Base-by-base conservation (phyloP, 148 eudicot genomes). In the Hydrangea macrophylla region DNA sequence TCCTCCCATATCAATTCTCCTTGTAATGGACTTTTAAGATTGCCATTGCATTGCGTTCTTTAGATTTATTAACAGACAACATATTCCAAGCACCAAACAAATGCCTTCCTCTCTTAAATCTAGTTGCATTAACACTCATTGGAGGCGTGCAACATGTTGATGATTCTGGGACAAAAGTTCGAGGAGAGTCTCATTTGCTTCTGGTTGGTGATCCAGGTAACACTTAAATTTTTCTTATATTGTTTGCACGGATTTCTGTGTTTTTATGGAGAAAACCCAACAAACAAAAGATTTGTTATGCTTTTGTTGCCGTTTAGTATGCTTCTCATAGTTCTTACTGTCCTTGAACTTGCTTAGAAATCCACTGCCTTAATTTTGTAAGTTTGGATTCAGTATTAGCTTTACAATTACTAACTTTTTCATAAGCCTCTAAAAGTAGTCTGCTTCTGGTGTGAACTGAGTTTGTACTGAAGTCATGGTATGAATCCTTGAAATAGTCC, bases 81-180 rank as follows among this genome's bases (percentile, higher is more conserved):
- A n/a, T n/a, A n/a, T n/a, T 48, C n/a, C 53, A 48, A 48, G 5
- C 53, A 48, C 25, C 13, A 23, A 61, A 50, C 7, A 22, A 60
- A 51, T 26, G 37, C 35, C 17, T 1, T 56, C 37, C 35, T 30
- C 40, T 27, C 48, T 71, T 80, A 55, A 30, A 67, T 70, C 26
- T 71, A 84, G 96, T 90, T 82, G 91, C 91, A 26, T 78, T 94
- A 72, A 94, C 98, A 23, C 96, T 94, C 62, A 90, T 94, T 73
- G 98, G 97, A 24, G 98, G 98, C 15, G 98, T 94, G 30, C 98
- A 94, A 79, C 92, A 94, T 71, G 85, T 91, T 70, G 98, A 90
- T 85, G 92, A 78, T 79, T 88, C 97, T 36, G 98, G 98, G 72
- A 90, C 97, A 57, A 94, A 90, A 79, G 76, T 94, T 35, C 83